Evolutionary conservation across 1,139 yeast genomes (phyloP), one percentile per base, ranked within the genome.

Genomic region (Spathaspora sp.): DNA sequence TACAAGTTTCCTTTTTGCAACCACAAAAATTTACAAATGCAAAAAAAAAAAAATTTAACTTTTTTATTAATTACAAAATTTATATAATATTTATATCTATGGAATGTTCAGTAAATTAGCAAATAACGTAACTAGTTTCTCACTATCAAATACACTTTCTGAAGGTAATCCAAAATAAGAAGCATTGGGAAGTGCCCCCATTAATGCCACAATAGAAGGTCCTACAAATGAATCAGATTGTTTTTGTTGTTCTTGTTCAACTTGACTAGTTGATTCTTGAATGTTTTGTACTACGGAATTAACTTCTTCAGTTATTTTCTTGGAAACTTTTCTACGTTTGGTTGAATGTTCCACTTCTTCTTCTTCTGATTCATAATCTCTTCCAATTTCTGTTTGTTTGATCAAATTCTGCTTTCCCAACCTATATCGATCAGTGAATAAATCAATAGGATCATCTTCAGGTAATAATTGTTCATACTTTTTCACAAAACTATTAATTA

Each of bases 401-500:
- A 81, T 73, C 31, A 76, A 71, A 54, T 81, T 78, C n/a, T 65
- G 56, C 34, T 67, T 63, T 15, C 65, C 69, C 43, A 65, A 61
- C 40, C 70, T 68, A 53, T 78, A 81, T 39, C 87, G 61, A 53
- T 74, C 74, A 41, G 70, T 64, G 44, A 74, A 70, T 40, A 74
- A 60, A 10, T 64, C 67, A 38, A 74, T 58, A 11, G 74, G 69
- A 51, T 73, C 77, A 43, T 80, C 82, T 11, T 81, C 78, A 0
- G 91, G 89, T 61, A 87, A 89, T 39, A 76, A 67, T 50, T 82
- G 84, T 38, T 76, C 72, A 61, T 79, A 90, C 48, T 95, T 76
- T 45, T 73, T 74, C 51, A 87, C 91, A 41, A 91, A 74, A 49
- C 81, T 76, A 44, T 77, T 70, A 3, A 89, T 82, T 11, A 89